Conservation (phyloP, 1,284 basidiomycete species). For the Puccinia hordei region DNA sequence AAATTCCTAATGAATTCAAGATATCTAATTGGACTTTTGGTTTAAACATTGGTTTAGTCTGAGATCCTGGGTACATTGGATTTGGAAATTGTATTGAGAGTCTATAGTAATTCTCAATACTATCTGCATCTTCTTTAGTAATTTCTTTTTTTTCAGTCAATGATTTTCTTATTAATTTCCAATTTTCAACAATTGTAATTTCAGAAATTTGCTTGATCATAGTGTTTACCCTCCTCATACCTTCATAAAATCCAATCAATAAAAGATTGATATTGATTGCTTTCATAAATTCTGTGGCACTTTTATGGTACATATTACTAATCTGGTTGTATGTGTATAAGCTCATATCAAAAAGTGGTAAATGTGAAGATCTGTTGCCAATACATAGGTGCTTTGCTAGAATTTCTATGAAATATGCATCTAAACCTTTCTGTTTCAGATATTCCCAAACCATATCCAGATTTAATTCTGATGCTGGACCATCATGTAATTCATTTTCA, state of each 20-base stretch:
- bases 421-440: neutral
- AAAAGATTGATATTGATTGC: neutral
- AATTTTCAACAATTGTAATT: neutral
- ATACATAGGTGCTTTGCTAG: neutral
- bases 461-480: too few relatives aligned
- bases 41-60: neutral
- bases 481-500: neutral
- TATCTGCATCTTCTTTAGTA: neutral
- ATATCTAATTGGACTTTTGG: neutral
- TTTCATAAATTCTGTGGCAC: neutral
- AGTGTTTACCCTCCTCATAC: neutral
- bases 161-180: neutral
- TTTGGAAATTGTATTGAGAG: conserved; percentile 2
- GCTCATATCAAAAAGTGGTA: neutral
- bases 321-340: neutral
- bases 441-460: neutral
- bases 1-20: neutral
- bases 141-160: neutral
- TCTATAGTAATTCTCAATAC: neutral
- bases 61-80: too few relatives aligned
- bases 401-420: neutral
- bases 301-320: neutral
- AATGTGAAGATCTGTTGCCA: neutral
- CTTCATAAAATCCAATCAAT: neutral
- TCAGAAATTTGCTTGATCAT: neutral